phyloP scores from a whole-genome alignment of 1,284 basidiomycete genomes.

The Melanopsichium pennsylvanicum region DNA sequence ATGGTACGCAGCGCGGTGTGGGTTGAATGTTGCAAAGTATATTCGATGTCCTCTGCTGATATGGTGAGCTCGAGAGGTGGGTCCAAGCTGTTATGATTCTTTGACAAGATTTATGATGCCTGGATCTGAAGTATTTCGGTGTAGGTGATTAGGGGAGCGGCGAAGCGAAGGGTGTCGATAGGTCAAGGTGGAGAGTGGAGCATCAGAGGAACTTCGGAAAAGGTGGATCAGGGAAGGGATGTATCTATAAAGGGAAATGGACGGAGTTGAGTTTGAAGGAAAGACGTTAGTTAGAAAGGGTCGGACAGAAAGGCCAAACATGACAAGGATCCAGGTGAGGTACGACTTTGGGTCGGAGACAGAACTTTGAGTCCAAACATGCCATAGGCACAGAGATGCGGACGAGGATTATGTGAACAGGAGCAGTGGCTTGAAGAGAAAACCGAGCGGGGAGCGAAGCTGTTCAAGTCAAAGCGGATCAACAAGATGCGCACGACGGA shows the following conservation, averaged over 20 bases:
- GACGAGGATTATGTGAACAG: too few relatives aligned
- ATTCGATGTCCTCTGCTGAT: background rate
- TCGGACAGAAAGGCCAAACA: constrained; percentile 9
- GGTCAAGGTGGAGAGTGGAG: constrained; percentile 25
- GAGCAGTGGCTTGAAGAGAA: too few relatives aligned
- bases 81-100: too few relatives aligned
- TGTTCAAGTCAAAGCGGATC: constrained; percentile 4
- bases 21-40: background rate
- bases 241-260: constrained; percentile 30
- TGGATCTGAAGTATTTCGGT: too few relatives aligned
- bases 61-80: too few relatives aligned
- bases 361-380: constrained; percentile 24
- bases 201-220: constrained; percentile 21
- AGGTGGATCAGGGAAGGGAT: constrained; percentile 5
- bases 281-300: background rate
- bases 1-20: background rate
- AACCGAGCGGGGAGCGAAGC: constrained; percentile 24
- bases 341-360: constrained; percentile 34
- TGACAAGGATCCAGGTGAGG: constrained; percentile 7
- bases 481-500: constrained; percentile 14
- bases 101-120: too few relatives aligned
- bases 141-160: constrained; percentile 1
- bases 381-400: constrained; percentile 3
- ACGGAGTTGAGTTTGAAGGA: constrained; percentile 17
- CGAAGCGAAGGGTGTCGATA: constrained; percentile 1